Evolutionary conservation across 1,284 basidiomycete genomes (phyloP).

Genomic region (Exobasidium rhododendri): DNA sequence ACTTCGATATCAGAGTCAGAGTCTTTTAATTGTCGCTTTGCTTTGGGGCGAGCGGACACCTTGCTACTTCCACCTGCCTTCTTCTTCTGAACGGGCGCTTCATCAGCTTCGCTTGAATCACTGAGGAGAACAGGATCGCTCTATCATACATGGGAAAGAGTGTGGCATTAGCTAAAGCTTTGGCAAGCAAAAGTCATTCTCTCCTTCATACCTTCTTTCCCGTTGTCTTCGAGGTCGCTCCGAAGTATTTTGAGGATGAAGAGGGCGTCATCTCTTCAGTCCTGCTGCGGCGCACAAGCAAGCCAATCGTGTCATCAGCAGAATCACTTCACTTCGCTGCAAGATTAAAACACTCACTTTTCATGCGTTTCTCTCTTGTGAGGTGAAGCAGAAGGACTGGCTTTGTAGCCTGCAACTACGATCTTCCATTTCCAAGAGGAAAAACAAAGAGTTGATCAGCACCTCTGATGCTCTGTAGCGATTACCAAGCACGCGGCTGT

Average conservation of each 20-base stretch:
- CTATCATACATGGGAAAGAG: not conserved
- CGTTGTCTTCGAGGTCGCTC: not conserved
- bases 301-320: too few species aligned
- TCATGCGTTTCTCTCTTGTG: slow-evolving; percentile 16
- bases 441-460: not conserved
- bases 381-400: slow-evolving; percentile 18
- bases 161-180: not conserved
- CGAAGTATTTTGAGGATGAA: slow-evolving; percentile 2
- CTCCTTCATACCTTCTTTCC: not conserved
- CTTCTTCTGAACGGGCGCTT: not conserved
- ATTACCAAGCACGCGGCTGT: too few species aligned
- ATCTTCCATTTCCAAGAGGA: slow-evolving; percentile 1
- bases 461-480: too few species aligned
- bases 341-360: too few species aligned
- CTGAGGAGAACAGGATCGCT: not conserved
- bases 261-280: not conserved
- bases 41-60: slow-evolving; percentile 31
- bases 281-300: too few species aligned
- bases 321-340: too few species aligned
- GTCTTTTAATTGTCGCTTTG: slow-evolving; percentile 38
- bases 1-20: not conserved
- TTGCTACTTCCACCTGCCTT: slow-evolving; percentile 19
- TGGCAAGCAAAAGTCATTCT: too few species aligned
- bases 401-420: slow-evolving; percentile 13
- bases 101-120: not conserved